These are phyloP conservation scores for Candida dajiaensis DNA, from an alignment of 805 yeast genomes.

Conservation along the genomic window DNA sequence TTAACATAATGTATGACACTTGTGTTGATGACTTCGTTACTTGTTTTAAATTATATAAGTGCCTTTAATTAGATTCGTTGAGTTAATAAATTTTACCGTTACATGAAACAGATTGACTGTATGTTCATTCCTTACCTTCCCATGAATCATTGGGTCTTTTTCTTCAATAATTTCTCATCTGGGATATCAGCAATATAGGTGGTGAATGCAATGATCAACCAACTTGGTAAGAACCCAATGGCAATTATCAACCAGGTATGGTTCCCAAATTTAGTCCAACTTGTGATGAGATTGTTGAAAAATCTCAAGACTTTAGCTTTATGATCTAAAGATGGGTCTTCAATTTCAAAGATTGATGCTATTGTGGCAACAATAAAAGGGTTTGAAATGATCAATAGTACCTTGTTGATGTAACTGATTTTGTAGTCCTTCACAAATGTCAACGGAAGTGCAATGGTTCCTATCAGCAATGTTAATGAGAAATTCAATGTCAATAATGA, in stretches of 20 bases:
- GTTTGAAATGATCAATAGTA: conserved; percentile 39
- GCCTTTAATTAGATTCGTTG: not conserved
- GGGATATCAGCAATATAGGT: conserved; percentile 2
- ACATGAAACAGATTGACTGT: no score
- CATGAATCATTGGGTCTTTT: conserved; percentile 3
- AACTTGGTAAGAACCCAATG: conserved; percentile 78
- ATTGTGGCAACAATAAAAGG: conserved; percentile 41
- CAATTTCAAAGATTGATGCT: conserved; percentile 24
- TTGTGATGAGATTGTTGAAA: conserved; percentile 46
- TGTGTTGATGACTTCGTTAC: not conserved
- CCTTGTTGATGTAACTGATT: conserved; percentile 19
- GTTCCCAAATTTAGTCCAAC: conserved; percentile 65
- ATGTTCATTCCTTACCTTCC: not conserved
- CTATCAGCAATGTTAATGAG: conserved; percentile 68
- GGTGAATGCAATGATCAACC: conserved; percentile 46
- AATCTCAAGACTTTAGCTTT: conserved; percentile 17
- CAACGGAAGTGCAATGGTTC: conserved; percentile 70
- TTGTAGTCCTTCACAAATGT: conserved; percentile 39
- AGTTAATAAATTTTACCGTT: no score
- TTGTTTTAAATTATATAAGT: not conserved
- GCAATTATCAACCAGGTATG: conserved; percentile 82
- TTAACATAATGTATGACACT: not conserved
- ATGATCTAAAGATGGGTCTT: conserved; percentile 15
- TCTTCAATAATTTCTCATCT: conserved; percentile 2
- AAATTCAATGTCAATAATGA: conserved; percentile 79